Evolutionary conservation across 306 rosid species (phyloP), one percentile per base, ranked within the genome.

Genomic region (Medicago arabica): DNA sequence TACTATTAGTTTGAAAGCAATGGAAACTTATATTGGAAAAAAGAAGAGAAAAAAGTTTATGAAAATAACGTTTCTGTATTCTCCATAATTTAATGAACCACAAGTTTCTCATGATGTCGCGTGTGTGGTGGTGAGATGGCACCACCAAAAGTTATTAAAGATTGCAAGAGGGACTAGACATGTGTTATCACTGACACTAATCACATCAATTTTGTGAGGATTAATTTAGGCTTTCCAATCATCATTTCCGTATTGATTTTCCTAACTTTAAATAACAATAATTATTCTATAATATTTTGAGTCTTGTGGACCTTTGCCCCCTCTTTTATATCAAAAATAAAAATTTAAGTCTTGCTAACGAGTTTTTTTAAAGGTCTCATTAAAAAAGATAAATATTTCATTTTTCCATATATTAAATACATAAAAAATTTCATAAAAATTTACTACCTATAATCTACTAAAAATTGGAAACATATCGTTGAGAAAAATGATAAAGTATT

Each of bases 181-280:
- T 28, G 59, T 74, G 41, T 75, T 70, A 12, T 70, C 40, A 17
- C 59, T 60, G 41, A 41, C 40, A 17, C 59, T 60, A 50, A 41
- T 70, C 38, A 13, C 70, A 54, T 55, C 51, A 36, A 79, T 67
- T 69, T 69, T 72, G 28, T 62, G 71, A 41, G 17, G 8, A 28
- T 55, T 54, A 18, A 25, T 72, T 76, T 69, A 50, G 85, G 72
- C 81, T 60, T 69, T 69, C 70, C 11, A 18, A 62, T 34, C 69
- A 83, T 85, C 71, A 78, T 75, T 75, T 57, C 62, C n/a, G 8
- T 67, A 49, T 80, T 82, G 84, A 85, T 63, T 71, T 71, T 64
- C 28, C 54, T n/a, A 58, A 51, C 21, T 51, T 61, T 77, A 49
- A 38, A 47, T 53, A 69, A n/a, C 69, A 69, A 12, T 61, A 53